Conservation (phyloP, 495 filamentous ascomycete genomes). For the Penicillium canescens region DNA sequence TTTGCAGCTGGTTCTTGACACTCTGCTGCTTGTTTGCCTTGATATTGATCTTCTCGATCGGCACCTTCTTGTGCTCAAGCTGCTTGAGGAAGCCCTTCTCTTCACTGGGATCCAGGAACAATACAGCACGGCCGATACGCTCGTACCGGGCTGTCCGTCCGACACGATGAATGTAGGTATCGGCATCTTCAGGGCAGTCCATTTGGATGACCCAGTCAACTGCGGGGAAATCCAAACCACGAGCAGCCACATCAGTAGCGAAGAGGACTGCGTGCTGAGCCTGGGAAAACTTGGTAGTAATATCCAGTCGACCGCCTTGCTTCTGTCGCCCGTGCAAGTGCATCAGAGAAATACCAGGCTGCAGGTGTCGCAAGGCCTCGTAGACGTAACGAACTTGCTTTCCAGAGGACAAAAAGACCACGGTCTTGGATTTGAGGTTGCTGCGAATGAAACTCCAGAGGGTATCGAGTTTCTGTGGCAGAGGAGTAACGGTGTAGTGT, state of each 20-base stretch:
- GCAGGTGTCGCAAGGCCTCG: constrained; percentile 88
- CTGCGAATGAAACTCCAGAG: constrained; percentile 88
- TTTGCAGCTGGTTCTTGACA: constrained; percentile 81
- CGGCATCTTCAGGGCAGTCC: constrained; percentile 93
- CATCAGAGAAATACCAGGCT: constrained; percentile 92
- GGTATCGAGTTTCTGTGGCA: constrained; percentile 86
- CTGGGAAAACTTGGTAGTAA: constrained; percentile 76
- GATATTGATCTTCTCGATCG: constrained; percentile 79
- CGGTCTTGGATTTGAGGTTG: constrained; percentile 86
- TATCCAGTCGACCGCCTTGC: constrained; percentile 81
- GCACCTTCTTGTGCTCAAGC: constrained; percentile 84
- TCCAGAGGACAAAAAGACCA: constrained; percentile 91
- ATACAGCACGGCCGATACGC: constrained; percentile 77
- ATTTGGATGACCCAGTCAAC: constrained; percentile 97
- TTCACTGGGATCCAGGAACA: constrained; percentile 91
- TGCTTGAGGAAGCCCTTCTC: constrained; percentile 81
- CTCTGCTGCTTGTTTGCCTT: constrained; percentile 85
- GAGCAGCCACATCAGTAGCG: constrained; percentile 90
- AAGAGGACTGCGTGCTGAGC: constrained; percentile 85
- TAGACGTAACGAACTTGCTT: constrained; percentile 97
- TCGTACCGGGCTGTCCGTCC: constrained; percentile 95
- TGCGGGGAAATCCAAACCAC: constrained; percentile 92
- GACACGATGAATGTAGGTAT: constrained; percentile 97
- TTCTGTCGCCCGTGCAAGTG: constrained; percentile 96
- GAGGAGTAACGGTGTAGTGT: constrained; percentile 81